Conservation (phyloP, 371 early-diverging fungal species). For the Apophysomyces trapeziformis region DNA sequence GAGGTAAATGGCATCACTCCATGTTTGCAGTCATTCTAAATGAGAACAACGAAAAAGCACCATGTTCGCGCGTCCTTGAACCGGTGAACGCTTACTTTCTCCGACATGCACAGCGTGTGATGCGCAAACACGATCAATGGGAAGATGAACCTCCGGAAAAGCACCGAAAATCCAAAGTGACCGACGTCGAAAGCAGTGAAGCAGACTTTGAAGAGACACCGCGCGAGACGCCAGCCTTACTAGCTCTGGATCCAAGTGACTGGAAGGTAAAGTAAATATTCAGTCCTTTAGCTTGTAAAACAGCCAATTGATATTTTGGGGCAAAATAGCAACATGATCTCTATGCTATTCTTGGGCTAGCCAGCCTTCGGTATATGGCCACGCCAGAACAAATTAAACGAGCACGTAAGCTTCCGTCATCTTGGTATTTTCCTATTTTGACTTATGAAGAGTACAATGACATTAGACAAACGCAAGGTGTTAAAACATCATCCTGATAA, state of each 20-base stretch:
- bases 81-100: not conserved
- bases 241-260: conserved; percentile 2
- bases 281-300: not conserved
- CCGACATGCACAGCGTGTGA: conserved; percentile 1
- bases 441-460: not conserved
- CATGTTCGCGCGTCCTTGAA: not conserved
- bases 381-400: conserved; percentile 71
- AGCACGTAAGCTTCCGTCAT: conserved; percentile 25
- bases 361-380: conserved; percentile 67
- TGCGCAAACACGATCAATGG: not conserved
- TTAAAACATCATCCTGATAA: conserved; percentile 74
- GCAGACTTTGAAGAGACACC: conserved; percentile 8
- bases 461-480: conserved; percentile 3
- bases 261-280: conserved; percentile 9
- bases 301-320: not conserved
- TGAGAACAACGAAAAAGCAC: not conserved
- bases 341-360: conserved; percentile 73
- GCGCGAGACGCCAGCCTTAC: not conserved
- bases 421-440: not conserved
- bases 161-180: no score
- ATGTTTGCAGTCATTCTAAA: not conserved
- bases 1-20: not conserved
- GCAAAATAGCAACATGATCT: conserved; percentile 70
- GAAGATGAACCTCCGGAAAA: not conserved
- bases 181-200: not conserved